Conservation (phyloP, 2,329 filamentous ascomycete species). For the Aspergillus viridinutans region DNA sequence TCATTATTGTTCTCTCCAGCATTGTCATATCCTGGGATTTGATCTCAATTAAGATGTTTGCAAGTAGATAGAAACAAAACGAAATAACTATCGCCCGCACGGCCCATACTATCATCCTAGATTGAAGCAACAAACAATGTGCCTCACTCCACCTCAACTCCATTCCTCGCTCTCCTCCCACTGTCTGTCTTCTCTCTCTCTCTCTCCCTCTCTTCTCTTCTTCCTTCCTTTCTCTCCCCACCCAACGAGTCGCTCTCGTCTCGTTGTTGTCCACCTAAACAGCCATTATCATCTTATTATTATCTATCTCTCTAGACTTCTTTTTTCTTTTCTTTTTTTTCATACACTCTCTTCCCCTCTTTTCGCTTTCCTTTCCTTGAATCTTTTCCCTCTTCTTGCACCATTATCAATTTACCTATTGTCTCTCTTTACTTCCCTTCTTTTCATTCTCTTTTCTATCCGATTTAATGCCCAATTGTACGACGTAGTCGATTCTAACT, state of each 20-base stretch:
- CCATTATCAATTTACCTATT: background rate
- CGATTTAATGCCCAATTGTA: slow-evolving; percentile 2
- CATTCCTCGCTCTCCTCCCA: background rate
- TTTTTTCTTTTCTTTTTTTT: slow-evolving; percentile 13
- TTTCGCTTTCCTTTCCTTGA: slow-evolving; percentile 8
- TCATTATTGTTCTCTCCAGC: background rate
- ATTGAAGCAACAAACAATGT: background rate
- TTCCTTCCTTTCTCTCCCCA: slow-evolving; percentile 31
- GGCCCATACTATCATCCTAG: background rate
- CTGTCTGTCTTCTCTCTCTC: slow-evolving; percentile 14
- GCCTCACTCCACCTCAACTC: background rate
- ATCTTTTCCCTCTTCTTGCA: slow-evolving; percentile 12
- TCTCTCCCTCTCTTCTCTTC: slow-evolving; percentile 19
- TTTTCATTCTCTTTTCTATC: background rate
- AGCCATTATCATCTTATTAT: slow-evolving; percentile 13
- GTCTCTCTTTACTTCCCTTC: slow-evolving; percentile 1
- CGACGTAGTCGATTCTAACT: slow-evolving; percentile 4
- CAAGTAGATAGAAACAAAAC: background rate
- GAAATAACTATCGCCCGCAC: background rate
- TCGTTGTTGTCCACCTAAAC: slow-evolving; percentile 32
- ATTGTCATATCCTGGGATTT: background rate
- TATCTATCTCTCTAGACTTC: slow-evolving; percentile 10
- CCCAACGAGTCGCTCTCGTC: slow-evolving; percentile 28
- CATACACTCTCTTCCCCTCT: slow-evolving; percentile 3
- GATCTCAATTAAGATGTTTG: background rate